Evolutionary conservation across 2,329 filamentous ascomycete species (phyloP).

Genomic region (Neophaeococcomyces mojaviensis): DNA sequence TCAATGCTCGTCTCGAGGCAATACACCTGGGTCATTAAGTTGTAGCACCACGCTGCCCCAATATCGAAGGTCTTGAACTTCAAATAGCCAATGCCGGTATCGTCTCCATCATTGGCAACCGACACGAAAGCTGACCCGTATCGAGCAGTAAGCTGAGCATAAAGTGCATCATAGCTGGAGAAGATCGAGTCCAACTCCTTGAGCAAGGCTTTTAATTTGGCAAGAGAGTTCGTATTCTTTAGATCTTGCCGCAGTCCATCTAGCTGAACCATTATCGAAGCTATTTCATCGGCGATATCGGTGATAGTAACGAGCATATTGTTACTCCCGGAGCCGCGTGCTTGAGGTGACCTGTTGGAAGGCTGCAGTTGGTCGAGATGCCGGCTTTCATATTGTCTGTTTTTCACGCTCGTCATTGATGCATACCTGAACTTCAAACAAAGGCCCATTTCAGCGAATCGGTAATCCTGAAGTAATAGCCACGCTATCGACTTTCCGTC

Average conservation of each 20-base stretch:
- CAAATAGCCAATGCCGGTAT: not conserved
- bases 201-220: not conserved
- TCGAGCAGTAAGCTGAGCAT: not conserved
- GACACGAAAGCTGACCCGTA: not conserved
- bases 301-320: slow-evolving; percentile 1
- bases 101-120: not conserved
- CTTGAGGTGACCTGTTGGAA: not conserved
- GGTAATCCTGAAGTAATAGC: slow-evolving; percentile 10
- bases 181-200: not conserved
- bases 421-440: slow-evolving; percentile 7
- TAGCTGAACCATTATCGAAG: slow-evolving; percentile 5
- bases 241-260: not conserved
- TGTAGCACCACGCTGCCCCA: slow-evolving; percentile 5
- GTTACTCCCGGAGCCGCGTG: not conserved
- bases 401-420: not conserved
- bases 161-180: not conserved
- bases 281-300: slow-evolving; percentile 3
- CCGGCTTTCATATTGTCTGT: not conserved
- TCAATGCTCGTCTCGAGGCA: slow-evolving; percentile 6
- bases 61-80: slow-evolving; percentile 8
- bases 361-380: not conserved
- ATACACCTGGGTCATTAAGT: slow-evolving; percentile 1
- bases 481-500: slow-evolving; percentile 3
- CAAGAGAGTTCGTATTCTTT: not conserved
- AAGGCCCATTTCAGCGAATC: slow-evolving; percentile 8